Evolutionary conservation across 345 rosid genomes (phyloP).

Genomic region (Camelina hispida): DNA sequence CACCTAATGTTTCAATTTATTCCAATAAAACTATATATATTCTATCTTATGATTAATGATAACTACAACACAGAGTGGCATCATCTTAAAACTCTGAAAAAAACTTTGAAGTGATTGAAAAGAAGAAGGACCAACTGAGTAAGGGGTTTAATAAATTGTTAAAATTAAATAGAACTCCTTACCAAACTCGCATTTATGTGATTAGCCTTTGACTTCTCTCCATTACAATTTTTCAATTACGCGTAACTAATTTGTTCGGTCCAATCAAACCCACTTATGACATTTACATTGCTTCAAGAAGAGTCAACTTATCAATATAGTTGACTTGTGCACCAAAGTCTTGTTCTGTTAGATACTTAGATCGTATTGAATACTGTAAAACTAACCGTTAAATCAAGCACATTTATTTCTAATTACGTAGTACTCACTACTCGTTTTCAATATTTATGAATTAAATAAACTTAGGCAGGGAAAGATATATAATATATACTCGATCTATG

Average conservation of each 20-base stretch:
- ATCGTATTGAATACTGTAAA: constrained; percentile 13
- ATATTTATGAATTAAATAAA: background rate
- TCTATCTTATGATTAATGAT: background rate
- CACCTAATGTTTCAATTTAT: constrained; percentile 40
- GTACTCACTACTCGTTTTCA: constrained; percentile 1
- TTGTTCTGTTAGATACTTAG: constrained; percentile 8
- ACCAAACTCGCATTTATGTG: constrained; percentile 34
- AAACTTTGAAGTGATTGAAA: background rate
- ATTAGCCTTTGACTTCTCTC: constrained; percentile 25
- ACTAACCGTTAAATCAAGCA: constrained; percentile 32
- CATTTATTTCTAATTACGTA: constrained; percentile 26
- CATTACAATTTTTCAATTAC: background rate
- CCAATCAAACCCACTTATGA: constrained; percentile 26
- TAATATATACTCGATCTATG: too few species aligned
- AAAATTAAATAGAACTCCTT: constrained; percentile 6
- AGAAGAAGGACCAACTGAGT: constrained; percentile 15
- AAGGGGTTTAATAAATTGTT: background rate
- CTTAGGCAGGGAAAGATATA: background rate
- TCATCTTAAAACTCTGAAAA: constrained; percentile 3
- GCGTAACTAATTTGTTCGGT: constrained; percentile 17
- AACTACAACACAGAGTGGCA: constrained; percentile 1
- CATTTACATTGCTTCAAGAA: constrained; percentile 15
- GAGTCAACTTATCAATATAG: constrained; percentile 35
- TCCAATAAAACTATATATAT: background rate
- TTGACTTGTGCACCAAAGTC: constrained; percentile 14